These are phyloP conservation scores for Saccharomycopsis malanga DNA, from an alignment of 805 yeast species.

Conservation along the genomic window DNA sequence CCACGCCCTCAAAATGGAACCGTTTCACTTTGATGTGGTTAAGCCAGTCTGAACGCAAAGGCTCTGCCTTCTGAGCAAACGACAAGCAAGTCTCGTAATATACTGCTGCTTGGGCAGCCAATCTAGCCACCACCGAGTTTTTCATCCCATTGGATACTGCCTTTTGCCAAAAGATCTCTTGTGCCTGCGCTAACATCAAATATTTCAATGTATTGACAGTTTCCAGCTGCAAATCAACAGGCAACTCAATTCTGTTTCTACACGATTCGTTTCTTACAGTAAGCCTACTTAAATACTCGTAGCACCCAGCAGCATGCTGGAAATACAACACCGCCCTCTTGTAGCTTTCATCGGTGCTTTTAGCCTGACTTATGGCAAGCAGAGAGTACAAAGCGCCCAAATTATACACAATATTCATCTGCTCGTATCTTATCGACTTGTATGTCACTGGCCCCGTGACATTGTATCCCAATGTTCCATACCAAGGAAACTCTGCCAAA, in stretches of 20 bases:
- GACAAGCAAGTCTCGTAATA: slow-evolving; percentile 44
- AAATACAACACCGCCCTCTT: slow-evolving; percentile 57
- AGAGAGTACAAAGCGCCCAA: slow-evolving; percentile 58
- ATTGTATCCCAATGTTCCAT: slow-evolving; percentile 24
- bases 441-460: slow-evolving; percentile 41
- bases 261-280: slow-evolving; percentile 8
- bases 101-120: slow-evolving; percentile 56
- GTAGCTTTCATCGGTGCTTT: slow-evolving; percentile 43
- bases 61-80: slow-evolving; percentile 32
- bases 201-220: slow-evolving; percentile 44
- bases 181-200: slow-evolving; percentile 76
- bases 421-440: slow-evolving; percentile 52
- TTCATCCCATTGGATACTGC: slow-evolving; percentile 47
- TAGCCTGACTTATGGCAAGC: slow-evolving; percentile 42
- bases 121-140: slow-evolving; percentile 53
- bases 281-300: slow-evolving; percentile 32
- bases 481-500: slow-evolving; percentile 63
- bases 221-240: slow-evolving; percentile 28
- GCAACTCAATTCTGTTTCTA: slow-evolving; percentile 20
- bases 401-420: slow-evolving; percentile 57
- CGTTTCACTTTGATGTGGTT: slow-evolving; percentile 52
- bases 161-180: slow-evolving; percentile 77
- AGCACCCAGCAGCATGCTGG: slow-evolving; percentile 68
- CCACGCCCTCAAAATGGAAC: slow-evolving; percentile 63
- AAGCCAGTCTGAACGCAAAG: slow-evolving; percentile 55